Base-by-base conservation (phyloP, 2,329 filamentous ascomycete species). In the Didymella pomorum region DNA sequence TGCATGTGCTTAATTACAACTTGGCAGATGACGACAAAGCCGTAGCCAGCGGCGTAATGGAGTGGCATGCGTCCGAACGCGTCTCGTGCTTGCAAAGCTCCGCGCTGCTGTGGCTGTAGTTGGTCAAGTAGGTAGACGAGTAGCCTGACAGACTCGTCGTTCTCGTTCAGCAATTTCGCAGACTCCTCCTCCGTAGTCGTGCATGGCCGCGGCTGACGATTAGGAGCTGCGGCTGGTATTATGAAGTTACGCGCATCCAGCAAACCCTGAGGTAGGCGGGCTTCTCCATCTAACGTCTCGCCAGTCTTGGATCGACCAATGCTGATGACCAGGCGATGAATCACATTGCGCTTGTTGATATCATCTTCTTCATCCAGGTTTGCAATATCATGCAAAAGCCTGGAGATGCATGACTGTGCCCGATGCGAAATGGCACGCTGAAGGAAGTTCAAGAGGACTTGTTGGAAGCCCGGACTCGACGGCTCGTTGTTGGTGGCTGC, bases 41-140 rank as follows among this genome's bases (percentile, higher is more conserved):
- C 95, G 72, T 96, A 97, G 74, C 98, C 93, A 0, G 95, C 94
- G 2, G 93, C 93, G 73, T 97, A 97, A 75, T 98, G 94, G 11
- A 98, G 82, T 1, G 94, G 93, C 14, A 94, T 84, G 4, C 94
- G 89, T 2, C 92, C 93, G 60, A 94, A 90, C 0, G 87, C 84
- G 77, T 98, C 94, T 58, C 84, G 87, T 12, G 86, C 85, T 48
- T 84, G 81, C 11, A 98, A 80, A 0, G 89, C 89, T 12, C 75
- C 64, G 11, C 89, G 86, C 66, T 98, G 94, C 10, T 84, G 80
- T 0, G 85, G 82, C 11, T 81, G 84, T 8, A 99, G 82, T 26
- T 83, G 82, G 45, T 93, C 88, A 4, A 99, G 82, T 8, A 89
- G 70, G 69, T 84, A 84, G 16, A 79, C 69, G 21, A 89, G 73